Evolutionary conservation across 1,284 basidiomycete genomes (phyloP), one percentile per base, ranked within the genome.

Genomic region (Afroboletus lepidellus): DNA sequence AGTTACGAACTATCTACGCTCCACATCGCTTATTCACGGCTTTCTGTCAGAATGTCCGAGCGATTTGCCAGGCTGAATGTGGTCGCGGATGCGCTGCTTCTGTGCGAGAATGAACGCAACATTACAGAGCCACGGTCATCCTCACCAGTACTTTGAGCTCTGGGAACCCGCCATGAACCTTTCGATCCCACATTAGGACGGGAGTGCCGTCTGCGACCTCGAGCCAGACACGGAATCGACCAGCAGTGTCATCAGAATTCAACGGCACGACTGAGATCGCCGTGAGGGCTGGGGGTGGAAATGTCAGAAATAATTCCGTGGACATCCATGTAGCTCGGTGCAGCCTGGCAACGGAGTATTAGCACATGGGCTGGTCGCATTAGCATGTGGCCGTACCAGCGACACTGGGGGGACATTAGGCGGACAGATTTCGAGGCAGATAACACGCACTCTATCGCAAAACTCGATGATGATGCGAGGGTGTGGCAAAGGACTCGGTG

Each of bases 171-270:
- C 90, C 90, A 67, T 94, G 90, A n/a, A 81, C 72, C 67, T 94
- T 90, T 56, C 90, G 74, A 66, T 92, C 90, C 90, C 90, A 92
- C 18, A 89, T 63, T 42, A 90, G 68, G 27, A 67, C 57, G 8
- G 73, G 67, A 25, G 63, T 38, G 13, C 71, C 68, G 4, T 69
- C 67, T 18, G 70, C 72, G 21, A 66, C 67, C 33, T 79, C 79
- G 25, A 95, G 70, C 93, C 93, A 96, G 16, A 95, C 84, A 24
- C 93, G 81, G 69, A 96, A 97, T 24, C 92, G 78, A 21, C 93
- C 93, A 32, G 84, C 87, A 8, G 92, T 90, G 58, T 94, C 92
- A 16, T 90, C 87, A 16, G 83, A 67, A 62, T 85, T 90, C 48
- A 85, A 75, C 15, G 94, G 93, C 25, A 90, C 69, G 51, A 95